Evolutionary conservation across 352 stramenopile genomes (phyloP).

Genomic region (Phytophthora sansomeana): DNA sequence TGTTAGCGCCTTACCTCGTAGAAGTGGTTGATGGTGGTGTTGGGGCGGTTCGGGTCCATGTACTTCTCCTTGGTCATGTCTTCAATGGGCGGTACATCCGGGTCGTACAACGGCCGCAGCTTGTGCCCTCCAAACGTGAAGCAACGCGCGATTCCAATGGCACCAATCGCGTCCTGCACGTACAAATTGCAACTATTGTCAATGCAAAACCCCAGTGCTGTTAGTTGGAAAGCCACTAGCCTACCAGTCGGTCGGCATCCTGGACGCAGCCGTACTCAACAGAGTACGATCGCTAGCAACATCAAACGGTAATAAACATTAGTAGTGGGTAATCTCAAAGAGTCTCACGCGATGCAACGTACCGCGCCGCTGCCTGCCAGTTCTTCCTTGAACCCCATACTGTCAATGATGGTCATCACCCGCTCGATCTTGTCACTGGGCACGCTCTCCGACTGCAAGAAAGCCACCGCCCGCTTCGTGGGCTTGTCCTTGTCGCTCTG

Average conservation of each 20-base stretch:
- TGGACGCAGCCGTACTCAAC: conserved; percentile 90
- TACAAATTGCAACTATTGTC: not conserved
- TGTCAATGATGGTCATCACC: conserved; percentile 86
- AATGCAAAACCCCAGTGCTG: not conserved
- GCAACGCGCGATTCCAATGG: conserved; percentile 91
- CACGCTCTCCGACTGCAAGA: conserved; percentile 65
- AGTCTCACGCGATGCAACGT: conserved; percentile 2
- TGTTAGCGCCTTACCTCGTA: conserved; percentile 64
- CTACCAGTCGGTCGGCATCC: conserved; percentile 87
- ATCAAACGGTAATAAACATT: not conserved
- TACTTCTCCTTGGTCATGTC: conserved; percentile 84
- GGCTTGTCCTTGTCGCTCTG: conserved; percentile 52
- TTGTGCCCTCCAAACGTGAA: conserved; percentile 92
- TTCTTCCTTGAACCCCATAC: conserved; percentile 89
- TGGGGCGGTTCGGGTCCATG: conserved; percentile 74
- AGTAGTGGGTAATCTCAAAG: not conserved
- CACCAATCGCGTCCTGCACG: conserved; percentile 88
- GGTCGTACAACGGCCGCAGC: conserved; percentile 84
- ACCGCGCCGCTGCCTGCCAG: conserved; percentile 44
- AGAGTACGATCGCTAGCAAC: conserved; percentile 41
- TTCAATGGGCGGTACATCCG: conserved; percentile 53
- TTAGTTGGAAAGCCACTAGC: not conserved
- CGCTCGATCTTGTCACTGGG: conserved; percentile 56
- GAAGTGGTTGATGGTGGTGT: conserved; percentile 91
- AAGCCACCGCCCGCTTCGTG: conserved; percentile 68